Conservation (phyloP, 2,329 filamentous ascomycete genomes). For the Venturia nashicola region DNA sequence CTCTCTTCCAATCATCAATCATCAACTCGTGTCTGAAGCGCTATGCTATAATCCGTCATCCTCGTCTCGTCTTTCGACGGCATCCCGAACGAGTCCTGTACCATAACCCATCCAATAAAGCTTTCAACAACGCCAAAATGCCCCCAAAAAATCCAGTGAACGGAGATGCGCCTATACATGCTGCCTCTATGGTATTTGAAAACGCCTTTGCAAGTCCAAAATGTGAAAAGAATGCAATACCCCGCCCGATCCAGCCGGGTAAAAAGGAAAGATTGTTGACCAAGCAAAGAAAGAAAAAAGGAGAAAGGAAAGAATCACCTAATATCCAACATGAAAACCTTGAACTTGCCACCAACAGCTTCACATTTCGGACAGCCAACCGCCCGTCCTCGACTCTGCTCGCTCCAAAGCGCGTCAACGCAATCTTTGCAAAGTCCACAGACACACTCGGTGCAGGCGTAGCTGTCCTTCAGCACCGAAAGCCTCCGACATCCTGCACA, state of each 20-base stretch:
- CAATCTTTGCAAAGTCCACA: conserved; percentile 84
- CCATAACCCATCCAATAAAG: not conserved
- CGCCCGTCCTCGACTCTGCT: conserved; percentile 56
- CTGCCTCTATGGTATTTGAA: not conserved
- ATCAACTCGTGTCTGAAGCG: not conserved
- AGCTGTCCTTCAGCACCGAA: conserved; percentile 69
- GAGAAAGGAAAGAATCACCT: conserved; percentile 35
- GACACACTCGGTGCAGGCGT: conserved; percentile 92
- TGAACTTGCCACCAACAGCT: conserved; percentile 68
- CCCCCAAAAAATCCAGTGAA: not conserved
- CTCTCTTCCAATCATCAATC: not conserved
- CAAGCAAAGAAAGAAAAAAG: not conserved
- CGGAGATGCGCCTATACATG: not conserved
- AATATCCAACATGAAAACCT: conserved; percentile 75
- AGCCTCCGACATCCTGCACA: conserved; percentile 77
- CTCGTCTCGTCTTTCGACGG: conserved; percentile 2
- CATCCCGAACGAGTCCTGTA: not conserved
- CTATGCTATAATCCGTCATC: not conserved
- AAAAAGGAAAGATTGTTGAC: not conserved
- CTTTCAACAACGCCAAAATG: not conserved
- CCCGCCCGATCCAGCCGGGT: not conserved
- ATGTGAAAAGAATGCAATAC: not conserved
- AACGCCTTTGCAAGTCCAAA: not conserved
- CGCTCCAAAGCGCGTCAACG: conserved; percentile 66
- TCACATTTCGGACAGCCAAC: conserved; percentile 66